Percentiles rank a stretch among this genome's conserved stretches.
phyloP scores from a whole-genome alignment of 2,329 filamentous ascomycete species.

The Scytalidium lignicola region DNA sequence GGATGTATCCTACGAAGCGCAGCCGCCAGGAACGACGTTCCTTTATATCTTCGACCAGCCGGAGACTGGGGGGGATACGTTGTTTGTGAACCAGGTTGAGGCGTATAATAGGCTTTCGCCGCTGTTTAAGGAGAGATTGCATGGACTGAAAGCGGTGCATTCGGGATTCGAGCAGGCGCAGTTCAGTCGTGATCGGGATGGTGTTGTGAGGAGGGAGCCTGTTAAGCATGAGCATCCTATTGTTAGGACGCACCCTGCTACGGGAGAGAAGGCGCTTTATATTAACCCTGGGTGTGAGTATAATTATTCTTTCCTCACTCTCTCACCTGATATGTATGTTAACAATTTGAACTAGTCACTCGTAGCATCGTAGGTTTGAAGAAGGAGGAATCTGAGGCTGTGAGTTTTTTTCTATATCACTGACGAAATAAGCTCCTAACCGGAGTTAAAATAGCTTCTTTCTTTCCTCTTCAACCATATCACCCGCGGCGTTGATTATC shows the following conservation, averaged over 20 bases:
- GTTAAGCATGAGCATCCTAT: constrained; percentile 69
- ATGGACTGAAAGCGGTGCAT: constrained; percentile 73
- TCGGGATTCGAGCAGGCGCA: constrained; percentile 75
- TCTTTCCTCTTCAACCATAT: constrained; percentile 73
- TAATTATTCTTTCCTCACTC: background rate
- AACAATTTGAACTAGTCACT: constrained; percentile 49
- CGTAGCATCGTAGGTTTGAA: constrained; percentile 75
- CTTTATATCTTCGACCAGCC: constrained; percentile 80
- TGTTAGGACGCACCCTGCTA: constrained; percentile 71
- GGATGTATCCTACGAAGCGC: constrained; percentile 78
- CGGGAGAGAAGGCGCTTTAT: constrained; percentile 74
- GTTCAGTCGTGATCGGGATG: constrained; percentile 57
- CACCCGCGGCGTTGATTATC: constrained; percentile 63
- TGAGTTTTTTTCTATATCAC: constrained; percentile 27
- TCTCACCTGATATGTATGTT: constrained; percentile 1
- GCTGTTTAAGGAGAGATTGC: constrained; percentile 69
- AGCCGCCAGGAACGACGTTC: constrained; percentile 84
- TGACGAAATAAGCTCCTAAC: background rate
- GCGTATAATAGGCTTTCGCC: constrained; percentile 76
- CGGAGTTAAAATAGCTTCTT: constrained; percentile 30
- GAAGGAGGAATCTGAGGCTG: constrained; percentile 74
- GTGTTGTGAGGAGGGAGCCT: constrained; percentile 70
- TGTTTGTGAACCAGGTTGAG: constrained; percentile 71
- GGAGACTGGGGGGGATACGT: constrained; percentile 71
- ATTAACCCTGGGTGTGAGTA: constrained; percentile 73